Base-by-base conservation (phyloP, 164 flowering plant species). In the Umbellularia californica region DNA sequence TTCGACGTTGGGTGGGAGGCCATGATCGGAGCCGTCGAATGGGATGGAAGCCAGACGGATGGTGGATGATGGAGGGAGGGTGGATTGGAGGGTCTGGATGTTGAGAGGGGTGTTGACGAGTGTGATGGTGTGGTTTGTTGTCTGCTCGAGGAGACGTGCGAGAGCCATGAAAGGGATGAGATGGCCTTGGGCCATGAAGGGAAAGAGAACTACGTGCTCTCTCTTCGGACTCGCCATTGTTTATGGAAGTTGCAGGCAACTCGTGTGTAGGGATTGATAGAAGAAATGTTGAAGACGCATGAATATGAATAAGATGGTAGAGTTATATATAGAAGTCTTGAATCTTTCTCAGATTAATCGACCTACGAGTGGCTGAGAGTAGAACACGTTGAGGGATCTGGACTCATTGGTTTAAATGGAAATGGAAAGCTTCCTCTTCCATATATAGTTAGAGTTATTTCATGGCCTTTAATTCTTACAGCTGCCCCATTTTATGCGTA, bases 161-260 rank as follows among this genome's bases (percentile, higher is more conserved):
- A 79, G 25, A 11, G 72, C 75, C 50, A 71, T 20, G 72, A 75
- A 79, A 17, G 81, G 69, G 3, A 67, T 67, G 58, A 79, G 22
- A 30, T 79, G 78, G 60, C 78, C 75, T 50, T 58, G 72, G 2
- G 64, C 78, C 78, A 79, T 55, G 78, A 75, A 75, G 2, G 81
- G 78, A 51, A 79, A 58, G 65, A 79, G 62, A n/a, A 79, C 60
- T 51, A 79, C 35, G n/a, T 73, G 63, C 50, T 52, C 41, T 19
- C 19, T 52, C 65, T 41, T 41, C 47, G 47, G 11, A 7, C 28
- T 19, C 1, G 10, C 19, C 75, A 64, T 63, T 23, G 47, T 15
- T 41, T 41, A 7, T 41, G 35, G 35, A 4, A 30, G 35, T 30
- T 30, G 5, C 27, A 25, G 27, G 47, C 47, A 41, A 41, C 47